Evolutionary conservation across 805 yeast genomes (phyloP).

Genomic region (Komagataella kurtzmanii): DNA sequence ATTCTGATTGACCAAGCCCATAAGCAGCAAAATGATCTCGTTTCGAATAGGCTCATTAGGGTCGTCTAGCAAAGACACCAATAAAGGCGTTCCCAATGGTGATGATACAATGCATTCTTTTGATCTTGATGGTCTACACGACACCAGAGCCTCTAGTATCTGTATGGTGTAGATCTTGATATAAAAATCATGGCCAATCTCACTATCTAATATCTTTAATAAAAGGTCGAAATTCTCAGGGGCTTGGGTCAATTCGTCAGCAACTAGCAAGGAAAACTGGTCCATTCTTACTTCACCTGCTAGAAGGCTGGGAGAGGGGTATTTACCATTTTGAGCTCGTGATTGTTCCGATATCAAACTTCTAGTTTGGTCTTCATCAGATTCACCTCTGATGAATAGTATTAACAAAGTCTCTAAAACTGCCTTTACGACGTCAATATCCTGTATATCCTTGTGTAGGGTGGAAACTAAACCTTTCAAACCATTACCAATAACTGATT

Average conservation of each 20-base stretch:
- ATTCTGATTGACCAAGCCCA: constrained; percentile 71
- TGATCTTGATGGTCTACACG: constrained; percentile 61
- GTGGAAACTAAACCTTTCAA: constrained; percentile 59
- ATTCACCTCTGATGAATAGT: constrained; percentile 54
- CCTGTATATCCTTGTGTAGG: constrained; percentile 51
- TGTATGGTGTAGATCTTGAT: constrained; percentile 73
- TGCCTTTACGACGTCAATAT: constrained; percentile 58
- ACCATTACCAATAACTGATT: constrained; percentile 80
- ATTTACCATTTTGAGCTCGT: constrained; percentile 61
- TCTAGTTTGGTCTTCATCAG: constrained; percentile 50
- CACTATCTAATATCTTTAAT: constrained; percentile 30
- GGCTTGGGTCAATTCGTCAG: constrained; percentile 78
- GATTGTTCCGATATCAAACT: constrained; percentile 66
- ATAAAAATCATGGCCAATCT: constrained; percentile 50
- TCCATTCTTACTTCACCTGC: constrained; percentile 46
- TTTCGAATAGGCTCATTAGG: constrained; percentile 77
- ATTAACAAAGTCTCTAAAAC: constrained; percentile 76
- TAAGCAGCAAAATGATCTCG: constrained; percentile 72
- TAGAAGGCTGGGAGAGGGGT: constrained; percentile 58
- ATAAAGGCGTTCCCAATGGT: constrained; percentile 68
- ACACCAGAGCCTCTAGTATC: constrained; percentile 67
- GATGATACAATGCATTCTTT: constrained; percentile 60
- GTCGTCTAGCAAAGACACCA: constrained; percentile 53
- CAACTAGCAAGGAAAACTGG: constrained; percentile 87
- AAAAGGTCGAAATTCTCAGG: constrained; percentile 32